These are phyloP conservation scores for Gypsophila paniculata DNA, from an alignment of 179 eudicot species.

Conservation along the genomic window DNA sequence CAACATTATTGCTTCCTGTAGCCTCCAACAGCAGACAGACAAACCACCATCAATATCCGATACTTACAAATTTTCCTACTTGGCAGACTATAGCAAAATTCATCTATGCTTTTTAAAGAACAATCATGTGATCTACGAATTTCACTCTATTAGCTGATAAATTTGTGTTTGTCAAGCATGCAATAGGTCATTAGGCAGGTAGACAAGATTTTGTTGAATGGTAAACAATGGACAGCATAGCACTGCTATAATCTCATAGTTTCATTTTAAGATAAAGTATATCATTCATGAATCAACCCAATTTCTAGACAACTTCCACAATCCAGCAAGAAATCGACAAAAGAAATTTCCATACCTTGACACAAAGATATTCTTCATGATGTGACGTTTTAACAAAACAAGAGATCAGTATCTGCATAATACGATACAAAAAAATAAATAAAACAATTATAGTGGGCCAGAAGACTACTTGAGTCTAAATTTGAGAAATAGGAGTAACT, in stretches of 20 bases:
- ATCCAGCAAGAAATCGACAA: background rate
- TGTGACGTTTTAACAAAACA: constrained; percentile 95
- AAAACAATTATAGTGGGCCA: background rate
- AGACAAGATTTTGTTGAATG: background rate
- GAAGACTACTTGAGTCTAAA: background rate
- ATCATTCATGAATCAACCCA: background rate
- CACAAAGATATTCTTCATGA: constrained; percentile 75
- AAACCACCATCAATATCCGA: constrained; percentile 4
- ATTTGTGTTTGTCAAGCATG: background rate
- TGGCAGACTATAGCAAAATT: constrained; percentile 9
- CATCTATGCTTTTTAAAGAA: background rate
- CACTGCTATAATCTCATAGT: background rate
- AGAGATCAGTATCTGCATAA: constrained; percentile 57
- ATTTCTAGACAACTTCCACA: background rate
- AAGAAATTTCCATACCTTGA: constrained; percentile 47
- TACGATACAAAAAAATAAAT: background rate
- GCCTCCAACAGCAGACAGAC: constrained; percentile 14
- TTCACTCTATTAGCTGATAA: background rate
- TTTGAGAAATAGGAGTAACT: background rate
- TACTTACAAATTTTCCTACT: background rate
- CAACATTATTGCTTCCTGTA: constrained; percentile 78
- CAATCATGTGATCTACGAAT: background rate
- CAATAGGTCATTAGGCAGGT: background rate
- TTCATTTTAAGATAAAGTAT: background rate
- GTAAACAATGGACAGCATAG: background rate